These are phyloP conservation scores for Evansstolkia leycettana DNA, from an alignment of 495 filamentous ascomycete genomes.

Conservation along the genomic window DNA sequence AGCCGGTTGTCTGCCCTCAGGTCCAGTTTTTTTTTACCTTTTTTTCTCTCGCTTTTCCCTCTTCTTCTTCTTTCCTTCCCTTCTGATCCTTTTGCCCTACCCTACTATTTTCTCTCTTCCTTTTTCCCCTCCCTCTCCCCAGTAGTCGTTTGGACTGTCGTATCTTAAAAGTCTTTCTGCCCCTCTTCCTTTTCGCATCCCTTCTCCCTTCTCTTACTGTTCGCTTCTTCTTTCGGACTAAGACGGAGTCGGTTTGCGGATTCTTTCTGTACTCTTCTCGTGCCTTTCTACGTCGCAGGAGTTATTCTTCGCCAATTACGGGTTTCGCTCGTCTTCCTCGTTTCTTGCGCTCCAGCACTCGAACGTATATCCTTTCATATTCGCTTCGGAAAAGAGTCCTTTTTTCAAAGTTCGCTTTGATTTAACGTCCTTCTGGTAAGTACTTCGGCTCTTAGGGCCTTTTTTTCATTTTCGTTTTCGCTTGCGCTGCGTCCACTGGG, in stretches of 20 bases:
- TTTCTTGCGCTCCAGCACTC: constrained; percentile 17
- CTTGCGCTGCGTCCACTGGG: too few relatives aligned
- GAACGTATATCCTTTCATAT: constrained; percentile 11
- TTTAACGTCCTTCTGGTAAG: constrained; percentile 21
- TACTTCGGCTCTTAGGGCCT: constrained; percentile 6
- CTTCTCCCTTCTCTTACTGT: constrained; percentile 21
- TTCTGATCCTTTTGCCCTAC: constrained; percentile 15
- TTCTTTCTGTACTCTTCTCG: constrained; percentile 21
- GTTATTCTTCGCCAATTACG: constrained; percentile 13
- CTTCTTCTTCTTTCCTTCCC: constrained; percentile 21
- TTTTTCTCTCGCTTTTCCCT: constrained; percentile 16
- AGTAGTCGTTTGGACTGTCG: too few relatives aligned
- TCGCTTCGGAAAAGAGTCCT: constrained; percentile 4
- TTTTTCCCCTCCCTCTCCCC: too few relatives aligned
- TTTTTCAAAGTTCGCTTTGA: constrained; percentile 6
- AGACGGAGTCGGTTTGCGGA: constrained; percentile 33
- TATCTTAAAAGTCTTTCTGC: too few relatives aligned
- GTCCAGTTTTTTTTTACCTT: constrained; percentile 20
- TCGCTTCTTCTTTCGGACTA: constrained; percentile 20
- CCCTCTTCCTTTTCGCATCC: too few relatives aligned
- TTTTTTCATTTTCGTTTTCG: too few relatives aligned
- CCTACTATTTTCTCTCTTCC: too few relatives aligned
- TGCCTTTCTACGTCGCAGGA: constrained; percentile 18
- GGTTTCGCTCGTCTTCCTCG: constrained; percentile 21
- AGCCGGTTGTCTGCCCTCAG: constrained; percentile 15